phyloP scores from a whole-genome alignment of 208 protist genomes.

The Polymyxa betae region DNA sequence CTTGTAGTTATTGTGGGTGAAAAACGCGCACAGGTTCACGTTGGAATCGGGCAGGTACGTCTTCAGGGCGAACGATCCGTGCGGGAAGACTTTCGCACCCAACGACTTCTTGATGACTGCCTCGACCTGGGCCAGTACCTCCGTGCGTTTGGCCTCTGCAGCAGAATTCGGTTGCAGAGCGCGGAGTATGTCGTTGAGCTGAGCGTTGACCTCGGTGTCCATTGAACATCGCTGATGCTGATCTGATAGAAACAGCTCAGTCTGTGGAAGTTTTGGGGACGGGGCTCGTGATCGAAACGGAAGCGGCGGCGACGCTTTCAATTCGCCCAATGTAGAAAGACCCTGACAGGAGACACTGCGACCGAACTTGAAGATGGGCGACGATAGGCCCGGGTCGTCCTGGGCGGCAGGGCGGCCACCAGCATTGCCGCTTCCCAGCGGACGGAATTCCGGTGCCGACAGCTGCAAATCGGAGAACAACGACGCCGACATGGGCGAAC shows the following conservation, averaged over 20 bases:
- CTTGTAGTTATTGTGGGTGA: constrained; percentile 47
- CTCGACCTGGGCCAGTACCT: constrained; percentile 1
- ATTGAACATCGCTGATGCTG: background rate
- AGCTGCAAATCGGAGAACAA: too few species aligned
- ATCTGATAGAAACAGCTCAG: background rate
- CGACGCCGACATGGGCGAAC: too few species aligned
- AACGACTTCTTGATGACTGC: constrained; percentile 14
- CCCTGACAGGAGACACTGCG: too few species aligned
- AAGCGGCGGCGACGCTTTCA: too few species aligned
- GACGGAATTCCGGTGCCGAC: background rate
- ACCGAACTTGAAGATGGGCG: too few species aligned
- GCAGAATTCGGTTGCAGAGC: background rate
- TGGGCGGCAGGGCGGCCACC: background rate
- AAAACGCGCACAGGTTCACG: constrained; percentile 37
- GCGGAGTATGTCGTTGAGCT: background rate
- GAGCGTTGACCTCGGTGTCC: background rate
- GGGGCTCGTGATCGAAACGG: background rate
- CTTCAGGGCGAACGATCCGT: constrained; percentile 34
- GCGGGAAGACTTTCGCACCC: constrained; percentile 34
- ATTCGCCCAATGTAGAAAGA: too few species aligned
- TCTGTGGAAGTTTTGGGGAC: background rate
- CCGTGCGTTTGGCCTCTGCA: background rate
- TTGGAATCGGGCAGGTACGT: constrained; percentile 36
- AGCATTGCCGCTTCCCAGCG: background rate
- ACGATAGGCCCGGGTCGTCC: too few species aligned